Conservation (phyloP, 306 rosid species). For the Gleditsia sinensis region DNA sequence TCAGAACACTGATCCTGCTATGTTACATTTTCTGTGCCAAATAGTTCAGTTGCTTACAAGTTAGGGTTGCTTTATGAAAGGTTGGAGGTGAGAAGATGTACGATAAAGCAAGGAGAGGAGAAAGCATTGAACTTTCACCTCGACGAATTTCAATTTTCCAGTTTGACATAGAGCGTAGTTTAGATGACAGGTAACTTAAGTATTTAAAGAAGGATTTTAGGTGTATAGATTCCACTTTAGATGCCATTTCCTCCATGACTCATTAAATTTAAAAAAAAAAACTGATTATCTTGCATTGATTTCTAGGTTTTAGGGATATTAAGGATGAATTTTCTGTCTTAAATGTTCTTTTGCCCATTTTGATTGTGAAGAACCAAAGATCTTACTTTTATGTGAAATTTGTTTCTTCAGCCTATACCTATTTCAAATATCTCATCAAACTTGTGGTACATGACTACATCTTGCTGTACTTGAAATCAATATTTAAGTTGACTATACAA, state of each 20-base stretch:
- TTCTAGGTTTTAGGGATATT: neutral
- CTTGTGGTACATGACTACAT: neutral
- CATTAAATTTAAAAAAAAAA: neutral
- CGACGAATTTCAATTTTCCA: constrained; percentile 86
- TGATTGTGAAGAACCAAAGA: neutral
- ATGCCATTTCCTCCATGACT: neutral
- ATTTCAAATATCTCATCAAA: neutral
- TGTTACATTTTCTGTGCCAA: constrained; percentile 23
- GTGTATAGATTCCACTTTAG: neutral
- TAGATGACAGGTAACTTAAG: constrained; percentile 73
- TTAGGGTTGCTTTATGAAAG: constrained; percentile 46
- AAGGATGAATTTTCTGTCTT: neutral
- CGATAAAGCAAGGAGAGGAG: constrained; percentile 97
- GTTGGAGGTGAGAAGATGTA: constrained; percentile 98
- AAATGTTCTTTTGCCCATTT: neutral
- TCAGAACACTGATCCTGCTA: neutral
- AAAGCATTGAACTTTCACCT: constrained; percentile 91
- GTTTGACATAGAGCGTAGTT: constrained; percentile 91
- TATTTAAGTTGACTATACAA: neutral
- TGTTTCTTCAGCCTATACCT: neutral
- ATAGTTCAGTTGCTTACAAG: constrained; percentile 31
- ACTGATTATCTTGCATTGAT: neutral
- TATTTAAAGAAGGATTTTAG: neutral
- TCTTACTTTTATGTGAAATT: too few species aligned
- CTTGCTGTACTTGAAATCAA: constrained; percentile 5